These are phyloP conservation scores for Salvia sclarea DNA, from an alignment of 305 asterid genomes.

Conservation along the genomic window DNA sequence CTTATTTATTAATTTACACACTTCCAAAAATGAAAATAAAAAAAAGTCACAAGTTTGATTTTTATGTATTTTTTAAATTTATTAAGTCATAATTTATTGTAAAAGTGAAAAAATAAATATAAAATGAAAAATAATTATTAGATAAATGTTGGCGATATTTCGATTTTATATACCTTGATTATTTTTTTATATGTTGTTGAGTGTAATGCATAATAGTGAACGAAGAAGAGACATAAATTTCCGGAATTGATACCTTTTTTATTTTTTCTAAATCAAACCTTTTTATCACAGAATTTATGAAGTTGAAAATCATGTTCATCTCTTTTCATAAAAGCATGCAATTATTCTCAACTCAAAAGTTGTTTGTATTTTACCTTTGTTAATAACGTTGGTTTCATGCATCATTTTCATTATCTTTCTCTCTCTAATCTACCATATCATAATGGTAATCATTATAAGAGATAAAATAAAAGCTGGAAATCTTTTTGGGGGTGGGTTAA, in stretches of 20 bases:
- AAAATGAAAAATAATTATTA: no score
- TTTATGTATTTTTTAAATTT: no score
- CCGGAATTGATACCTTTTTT: slow-evolving; percentile 21
- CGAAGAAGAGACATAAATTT: not conserved
- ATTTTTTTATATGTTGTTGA: no score
- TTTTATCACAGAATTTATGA: slow-evolving; percentile 22
- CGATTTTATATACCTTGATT: no score
- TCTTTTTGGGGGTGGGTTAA: not conserved
- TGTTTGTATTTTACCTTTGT: slow-evolving; percentile 24
- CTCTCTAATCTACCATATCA: slow-evolving; percentile 3
- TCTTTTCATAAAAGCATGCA: slow-evolving; percentile 34
- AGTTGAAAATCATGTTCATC: slow-evolving; percentile 26
- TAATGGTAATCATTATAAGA: slow-evolving; percentile 21
- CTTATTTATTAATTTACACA: not conserved
- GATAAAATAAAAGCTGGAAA: not conserved
- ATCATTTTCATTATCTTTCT: not conserved
- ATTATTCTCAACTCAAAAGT: slow-evolving; percentile 39
- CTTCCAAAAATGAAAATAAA: no score
- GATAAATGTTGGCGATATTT: no score
- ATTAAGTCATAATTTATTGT: no score
- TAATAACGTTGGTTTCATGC: slow-evolving; percentile 28
- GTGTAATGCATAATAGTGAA: not conserved
- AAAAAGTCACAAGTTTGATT: no score
- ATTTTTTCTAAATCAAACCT: slow-evolving; percentile 17
- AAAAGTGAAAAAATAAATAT: no score